Conservation (phyloP, 352 stramenopile genomes). For the Phytophthora pinifolia region DNA sequence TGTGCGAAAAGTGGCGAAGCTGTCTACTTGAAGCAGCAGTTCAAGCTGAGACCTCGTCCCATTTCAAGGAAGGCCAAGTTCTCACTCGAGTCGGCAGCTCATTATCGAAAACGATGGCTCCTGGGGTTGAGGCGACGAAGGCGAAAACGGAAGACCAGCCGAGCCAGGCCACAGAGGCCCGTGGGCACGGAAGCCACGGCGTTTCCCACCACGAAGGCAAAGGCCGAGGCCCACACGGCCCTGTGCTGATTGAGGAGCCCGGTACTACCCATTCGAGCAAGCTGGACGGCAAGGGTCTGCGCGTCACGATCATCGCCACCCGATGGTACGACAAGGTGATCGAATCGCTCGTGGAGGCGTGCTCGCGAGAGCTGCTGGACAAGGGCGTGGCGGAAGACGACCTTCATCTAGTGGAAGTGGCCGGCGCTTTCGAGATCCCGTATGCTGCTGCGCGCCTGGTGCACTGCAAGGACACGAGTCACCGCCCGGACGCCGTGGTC, state of each 20-base stretch:
- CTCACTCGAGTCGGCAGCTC: not conserved
- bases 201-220: constrained; percentile 20
- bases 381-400: constrained; percentile 52
- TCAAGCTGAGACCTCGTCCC: constrained; percentile 2
- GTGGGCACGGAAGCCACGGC: constrained; percentile 6
- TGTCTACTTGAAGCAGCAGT: constrained; percentile 6
- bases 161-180: too few relatives aligned
- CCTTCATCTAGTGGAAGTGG: constrained; percentile 73
- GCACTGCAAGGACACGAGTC: constrained; percentile 58
- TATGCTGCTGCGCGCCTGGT: constrained; percentile 87
- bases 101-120: constrained; percentile 20
- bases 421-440: constrained; percentile 95
- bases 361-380: constrained; percentile 53
- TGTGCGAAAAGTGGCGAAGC: not conserved
- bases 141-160: constrained; percentile 24
- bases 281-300: constrained; percentile 37
- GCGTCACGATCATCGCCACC: constrained; percentile 57
- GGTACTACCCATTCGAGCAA: constrained; percentile 29
- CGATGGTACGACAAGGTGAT: constrained; percentile 65
- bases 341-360: constrained; percentile 45
- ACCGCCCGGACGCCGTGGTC: constrained; percentile 93
- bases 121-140: constrained; percentile 13
- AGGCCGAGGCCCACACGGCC: constrained; percentile 13
- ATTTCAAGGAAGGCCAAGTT: not conserved
- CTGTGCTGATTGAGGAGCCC: constrained; percentile 41